Conservation (phyloP, 2,329 filamentous ascomycete genomes). For the Chaetothyriales sp. region DNA sequence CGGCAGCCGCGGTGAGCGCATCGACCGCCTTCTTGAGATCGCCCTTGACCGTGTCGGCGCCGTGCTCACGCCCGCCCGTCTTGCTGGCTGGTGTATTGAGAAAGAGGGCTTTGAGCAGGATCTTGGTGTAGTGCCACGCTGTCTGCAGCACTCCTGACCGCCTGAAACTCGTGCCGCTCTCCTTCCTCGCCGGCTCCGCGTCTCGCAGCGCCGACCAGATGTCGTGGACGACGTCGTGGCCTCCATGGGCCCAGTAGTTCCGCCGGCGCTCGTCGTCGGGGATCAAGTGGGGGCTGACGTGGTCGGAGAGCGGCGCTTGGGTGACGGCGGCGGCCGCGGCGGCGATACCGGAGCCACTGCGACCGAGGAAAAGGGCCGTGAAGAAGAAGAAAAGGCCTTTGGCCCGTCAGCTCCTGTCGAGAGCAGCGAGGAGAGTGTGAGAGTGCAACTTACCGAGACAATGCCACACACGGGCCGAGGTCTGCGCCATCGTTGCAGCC, state of each 20-base stretch:
- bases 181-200: constrained; percentile 16
- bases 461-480: neutral
- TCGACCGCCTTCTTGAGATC: constrained; percentile 45
- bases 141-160: constrained; percentile 46
- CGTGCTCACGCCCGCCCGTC: constrained; percentile 36
- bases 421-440: neutral
- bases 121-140: constrained; percentile 46
- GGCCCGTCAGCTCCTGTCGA: neutral
- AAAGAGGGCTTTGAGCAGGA: constrained; percentile 50
- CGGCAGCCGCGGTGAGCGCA: constrained; percentile 46
- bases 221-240: constrained; percentile 15
- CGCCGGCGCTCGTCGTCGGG: constrained; percentile 7
- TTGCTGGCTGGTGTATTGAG: constrained; percentile 37
- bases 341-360: neutral
- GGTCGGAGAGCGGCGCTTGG: neutral
- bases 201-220: constrained; percentile 16
- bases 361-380: neutral
- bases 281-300: constrained; percentile 2
- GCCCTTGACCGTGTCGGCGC: constrained; percentile 29
- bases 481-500: neutral
- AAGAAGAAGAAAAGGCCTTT: neutral
- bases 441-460: neutral
- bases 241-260: constrained; percentile 12
- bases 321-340: no score
- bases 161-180: constrained; percentile 24